Base-by-base conservation (phyloP, 2,329 filamentous ascomycete genomes). In the Pseudopyrenochaeta lycopersici region DNA sequence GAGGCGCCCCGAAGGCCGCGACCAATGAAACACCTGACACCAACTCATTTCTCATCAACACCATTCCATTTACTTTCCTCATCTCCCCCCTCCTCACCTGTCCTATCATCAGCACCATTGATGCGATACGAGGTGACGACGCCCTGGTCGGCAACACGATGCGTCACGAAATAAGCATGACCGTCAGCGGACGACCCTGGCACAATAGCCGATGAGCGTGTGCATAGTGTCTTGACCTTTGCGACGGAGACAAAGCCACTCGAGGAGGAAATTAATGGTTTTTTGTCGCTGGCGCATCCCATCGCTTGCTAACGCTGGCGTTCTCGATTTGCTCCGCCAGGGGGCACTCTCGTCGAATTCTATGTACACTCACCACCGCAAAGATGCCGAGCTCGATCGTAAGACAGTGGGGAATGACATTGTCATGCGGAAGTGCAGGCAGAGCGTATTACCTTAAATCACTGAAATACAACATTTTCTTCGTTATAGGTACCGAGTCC, bases 401-500 rank as follows among this genome's bases (percentile, higher is more conserved):
- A 0, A 89, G 71, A 82, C 83, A 86, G 0, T 46, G 7, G 0
- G 86, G 84, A 0, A 81, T 65, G 2, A 48, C 36, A 73, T 76
- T 79, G 0, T 53, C 40, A 0, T 33, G 0, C 0, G 79, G 76
- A 0, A 85, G 70, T 0, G 62, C 27, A 7, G 86, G 85, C 1
- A 86, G 66, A 0, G 78, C 66, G 60, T 82, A 84, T 63, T 80
- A 88, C 0, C 56, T 60, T 0, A 89, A 68, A 0, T 61, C 54
- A 56, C 84, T 83, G 68, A 88, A 87, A 4, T 77, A 70, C 0
- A 81, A 61, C 85, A 89, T 89, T 1, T 77, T 77, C 36, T 78
- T 77, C 0, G 85, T 87, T 0, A 85, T 78, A 0, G 87, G 84
- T 0, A 85, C 81, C 0, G 85, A 78, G 52, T 89, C 89, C 0